Evolutionary conservation across 2,329 filamentous ascomycete species (phyloP).

Genomic region (Beauveria varroae): DNA sequence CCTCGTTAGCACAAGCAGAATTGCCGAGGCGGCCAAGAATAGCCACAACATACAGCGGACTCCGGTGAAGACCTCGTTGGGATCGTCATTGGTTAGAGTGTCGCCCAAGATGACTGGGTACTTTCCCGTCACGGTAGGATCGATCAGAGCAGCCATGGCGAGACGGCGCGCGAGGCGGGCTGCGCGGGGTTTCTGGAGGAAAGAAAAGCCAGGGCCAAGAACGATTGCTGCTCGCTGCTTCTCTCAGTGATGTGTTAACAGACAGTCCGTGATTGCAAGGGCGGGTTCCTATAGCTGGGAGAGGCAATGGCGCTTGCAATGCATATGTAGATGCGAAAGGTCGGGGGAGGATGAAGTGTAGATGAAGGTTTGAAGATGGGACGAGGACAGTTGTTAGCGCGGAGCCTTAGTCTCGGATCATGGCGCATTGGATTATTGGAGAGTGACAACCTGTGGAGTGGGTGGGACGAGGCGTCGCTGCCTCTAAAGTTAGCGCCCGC

Average conservation of each 20-base stretch:
- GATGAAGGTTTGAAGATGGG: not conserved
- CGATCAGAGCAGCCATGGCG: conserved; percentile 37
- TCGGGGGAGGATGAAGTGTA: not conserved
- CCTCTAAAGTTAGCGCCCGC: not conserved
- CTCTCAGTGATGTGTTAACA: not conserved
- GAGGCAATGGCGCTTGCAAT: not conserved
- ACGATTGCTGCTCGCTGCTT: not conserved
- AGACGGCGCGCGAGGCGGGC: not conserved
- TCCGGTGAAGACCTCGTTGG: conserved; percentile 52
- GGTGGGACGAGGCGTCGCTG: not conserved
- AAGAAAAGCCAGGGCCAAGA: not conserved
- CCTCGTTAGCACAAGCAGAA: not conserved
- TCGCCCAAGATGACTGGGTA: conserved; percentile 60
- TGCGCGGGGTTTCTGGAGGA: not conserved
- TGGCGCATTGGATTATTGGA: not conserved
- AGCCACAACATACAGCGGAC: conserved; percentile 43
- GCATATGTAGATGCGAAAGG: not conserved
- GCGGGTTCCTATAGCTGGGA: not conserved
- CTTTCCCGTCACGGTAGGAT: conserved; percentile 53
- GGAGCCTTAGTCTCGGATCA: not conserved
- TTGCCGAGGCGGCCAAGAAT: not conserved
- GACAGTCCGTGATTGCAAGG: too few relatives aligned
- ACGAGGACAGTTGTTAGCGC: not conserved
- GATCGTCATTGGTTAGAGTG: conserved; percentile 46
- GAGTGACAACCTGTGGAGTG: conserved; percentile 5